Base-by-base conservation (phyloP, 2,329 filamentous ascomycete species). In the Chaetomium sp. region DNA sequence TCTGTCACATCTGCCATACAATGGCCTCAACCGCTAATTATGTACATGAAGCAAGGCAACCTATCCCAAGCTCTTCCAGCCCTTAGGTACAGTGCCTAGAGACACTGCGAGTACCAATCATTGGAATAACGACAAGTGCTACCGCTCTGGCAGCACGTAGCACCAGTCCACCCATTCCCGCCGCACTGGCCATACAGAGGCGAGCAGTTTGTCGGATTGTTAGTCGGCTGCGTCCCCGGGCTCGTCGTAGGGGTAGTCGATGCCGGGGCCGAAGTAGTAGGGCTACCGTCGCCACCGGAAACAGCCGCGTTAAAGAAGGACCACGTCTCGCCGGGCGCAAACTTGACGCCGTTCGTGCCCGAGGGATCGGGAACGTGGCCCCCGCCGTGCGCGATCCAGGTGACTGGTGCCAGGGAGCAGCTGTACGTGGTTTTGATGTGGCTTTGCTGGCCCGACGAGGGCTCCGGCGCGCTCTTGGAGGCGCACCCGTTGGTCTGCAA, bases 321-420 rank as follows among this genome's bases (percentile, higher is more conserved):
- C 62, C 59, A 62, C 10, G 60, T 62, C 52, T 63, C 57, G 14
- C 44, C 48, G 4, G 61, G 60, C n/a, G 60, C 60, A 37, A 62
- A 62, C 38, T 58, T 58, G 5, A 46, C 49, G 4, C 60, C 60
- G 12, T 54, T 54, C 47, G 35, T 46, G 32, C 35, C 44, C 44
- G 35, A 27, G 14, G 44, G 27, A 34, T 33, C 44, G 14, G 44
- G 44, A 27, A 27, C 33, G 42, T 62, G 60, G 36, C 61, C 60
- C 5, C 60, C 60, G 19, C 56, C 61, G 53, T 62, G 58, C 6
- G 55, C 59, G 36, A 61, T 58, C 60, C 61, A 62, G 38, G 56
- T 58, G 10, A 62, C 61, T 32, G 59, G 56, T 4, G 44, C 57
- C 19, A 46, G 42, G 27, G 55, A 57, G 42, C 53, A 49, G 14